Evolutionary conservation across 805 yeast genomes (phyloP).

Genomic region (Saccharomycopsis sp.): DNA sequence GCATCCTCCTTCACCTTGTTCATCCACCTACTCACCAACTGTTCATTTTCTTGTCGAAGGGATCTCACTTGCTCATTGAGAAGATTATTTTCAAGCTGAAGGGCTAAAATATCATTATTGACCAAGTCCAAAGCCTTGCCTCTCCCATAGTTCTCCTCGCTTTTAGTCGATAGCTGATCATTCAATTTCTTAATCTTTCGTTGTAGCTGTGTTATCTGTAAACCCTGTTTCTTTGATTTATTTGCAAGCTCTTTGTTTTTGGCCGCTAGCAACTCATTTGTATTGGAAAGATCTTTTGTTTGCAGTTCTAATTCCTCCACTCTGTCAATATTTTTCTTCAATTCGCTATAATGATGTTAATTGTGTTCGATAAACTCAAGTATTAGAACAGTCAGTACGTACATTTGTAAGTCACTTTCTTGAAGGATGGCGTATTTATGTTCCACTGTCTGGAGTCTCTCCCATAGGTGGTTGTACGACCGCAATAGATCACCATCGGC

Average conservation of each 20-base stretch:
- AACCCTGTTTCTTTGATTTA: constrained; percentile 23
- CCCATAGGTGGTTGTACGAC: not conserved
- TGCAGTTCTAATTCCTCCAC: constrained; percentile 4
- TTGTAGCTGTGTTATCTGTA: constrained; percentile 25
- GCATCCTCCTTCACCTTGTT: constrained; percentile 49
- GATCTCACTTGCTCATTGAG: constrained; percentile 23
- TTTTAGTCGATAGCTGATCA: constrained; percentile 25
- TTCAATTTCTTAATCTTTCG: constrained; percentile 25
- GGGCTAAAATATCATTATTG: constrained; percentile 58
- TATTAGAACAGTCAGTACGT: not conserved
- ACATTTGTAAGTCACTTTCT: constrained; percentile 17
- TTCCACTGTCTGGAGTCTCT: constrained; percentile 19
- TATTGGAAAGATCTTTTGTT: constrained; percentile 14
- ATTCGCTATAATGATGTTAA: constrained; percentile 10
- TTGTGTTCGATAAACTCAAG: not conserved
- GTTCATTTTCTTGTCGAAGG: constrained; percentile 40
- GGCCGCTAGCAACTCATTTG: constrained; percentile 17
- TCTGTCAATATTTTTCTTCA: constrained; percentile 7
- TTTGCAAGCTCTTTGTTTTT: constrained; percentile 20
- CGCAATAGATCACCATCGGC: constrained; percentile 15
- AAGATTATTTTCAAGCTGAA: constrained; percentile 50
- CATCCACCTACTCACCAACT: constrained; percentile 51
- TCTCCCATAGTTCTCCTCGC: constrained; percentile 32
- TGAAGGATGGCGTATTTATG: constrained; percentile 4
- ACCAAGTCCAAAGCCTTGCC: constrained; percentile 48